These are phyloP conservation scores for Venturia carpophila DNA, from an alignment of 2,329 filamentous ascomycete species.

Conservation along the genomic window DNA sequence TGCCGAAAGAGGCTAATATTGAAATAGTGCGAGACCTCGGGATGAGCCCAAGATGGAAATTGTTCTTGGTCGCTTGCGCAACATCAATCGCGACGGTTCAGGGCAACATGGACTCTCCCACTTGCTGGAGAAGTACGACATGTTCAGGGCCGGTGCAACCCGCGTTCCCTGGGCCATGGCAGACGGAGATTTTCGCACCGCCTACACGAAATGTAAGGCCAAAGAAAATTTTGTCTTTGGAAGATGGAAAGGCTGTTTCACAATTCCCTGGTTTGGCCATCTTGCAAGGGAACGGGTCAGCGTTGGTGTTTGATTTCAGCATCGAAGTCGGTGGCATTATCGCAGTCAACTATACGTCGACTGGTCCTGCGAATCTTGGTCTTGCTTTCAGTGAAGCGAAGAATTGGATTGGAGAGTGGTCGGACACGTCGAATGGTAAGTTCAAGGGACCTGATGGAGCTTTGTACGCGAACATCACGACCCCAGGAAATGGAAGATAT, in stretches of 20 bases:
- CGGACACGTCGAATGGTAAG: slow-evolving; percentile 36
- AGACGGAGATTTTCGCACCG: slow-evolving; percentile 51
- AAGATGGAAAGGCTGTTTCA: slow-evolving; percentile 28
- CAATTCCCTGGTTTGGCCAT: slow-evolving; percentile 26
- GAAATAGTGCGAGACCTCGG: background rate
- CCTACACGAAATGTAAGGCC: slow-evolving; percentile 44
- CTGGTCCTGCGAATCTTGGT: slow-evolving; percentile 28
- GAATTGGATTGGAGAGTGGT: slow-evolving; percentile 37
- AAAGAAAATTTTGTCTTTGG: slow-evolving; percentile 34
- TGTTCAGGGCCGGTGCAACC: slow-evolving; percentile 44
- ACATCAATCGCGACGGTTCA: background rate
- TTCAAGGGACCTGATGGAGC: slow-evolving; percentile 38
- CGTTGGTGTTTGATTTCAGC: slow-evolving; percentile 53
- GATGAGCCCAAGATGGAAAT: background rate
- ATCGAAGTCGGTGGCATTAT: slow-evolving; percentile 51
- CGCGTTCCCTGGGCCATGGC: slow-evolving; percentile 51
- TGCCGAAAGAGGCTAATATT: background rate
- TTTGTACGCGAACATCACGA: slow-evolving; percentile 37
- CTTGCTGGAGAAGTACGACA: slow-evolving; percentile 49
- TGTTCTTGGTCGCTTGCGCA: background rate
- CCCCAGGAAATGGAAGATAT: slow-evolving; percentile 31
- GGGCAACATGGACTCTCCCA: background rate
- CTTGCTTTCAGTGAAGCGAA: slow-evolving; percentile 38
- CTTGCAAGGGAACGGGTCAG: slow-evolving; percentile 42
- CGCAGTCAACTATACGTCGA: slow-evolving; percentile 42